Evolutionary conservation across 2,329 filamentous ascomycete species (phyloP).

Genomic region (Claviceps digitariae): DNA sequence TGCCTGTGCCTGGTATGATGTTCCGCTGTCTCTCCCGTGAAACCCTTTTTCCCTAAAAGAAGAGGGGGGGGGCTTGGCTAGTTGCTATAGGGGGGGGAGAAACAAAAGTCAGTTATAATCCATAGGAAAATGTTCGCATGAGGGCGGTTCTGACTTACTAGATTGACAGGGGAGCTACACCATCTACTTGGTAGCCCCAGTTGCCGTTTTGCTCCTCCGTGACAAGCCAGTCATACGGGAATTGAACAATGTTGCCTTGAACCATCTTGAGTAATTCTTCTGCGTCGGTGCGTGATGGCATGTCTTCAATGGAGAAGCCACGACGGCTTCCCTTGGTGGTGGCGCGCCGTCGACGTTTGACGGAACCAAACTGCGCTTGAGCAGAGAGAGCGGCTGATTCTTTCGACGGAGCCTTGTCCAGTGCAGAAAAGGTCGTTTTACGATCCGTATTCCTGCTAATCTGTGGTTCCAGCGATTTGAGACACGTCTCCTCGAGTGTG

Average conservation of each 20-base stretch:
- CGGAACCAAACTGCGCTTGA: slow-evolving; percentile 29
- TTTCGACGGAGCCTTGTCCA: slow-evolving; percentile 32
- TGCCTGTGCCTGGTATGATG: neutral
- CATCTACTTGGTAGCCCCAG: slow-evolving; percentile 94
- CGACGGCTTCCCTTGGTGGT: slow-evolving; percentile 57
- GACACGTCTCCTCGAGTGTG: slow-evolving; percentile 26
- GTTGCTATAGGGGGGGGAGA: neutral
- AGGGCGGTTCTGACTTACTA: slow-evolving; percentile 50
- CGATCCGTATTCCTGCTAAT: slow-evolving; percentile 31
- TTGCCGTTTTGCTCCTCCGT: slow-evolving; percentile 87
- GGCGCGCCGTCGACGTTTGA: slow-evolving; percentile 50
- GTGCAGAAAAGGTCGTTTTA: slow-evolving; percentile 42
- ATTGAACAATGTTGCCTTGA: slow-evolving; percentile 80
- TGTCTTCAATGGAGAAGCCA: slow-evolving; percentile 56
- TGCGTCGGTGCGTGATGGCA: slow-evolving; percentile 61
- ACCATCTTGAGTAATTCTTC: slow-evolving; percentile 70
- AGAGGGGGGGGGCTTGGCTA: no score
- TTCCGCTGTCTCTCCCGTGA: no score
- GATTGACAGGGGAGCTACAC: slow-evolving; percentile 91
- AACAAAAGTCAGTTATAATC: neutral
- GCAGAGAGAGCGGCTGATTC: slow-evolving; percentile 18
- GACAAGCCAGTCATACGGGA: slow-evolving; percentile 91
- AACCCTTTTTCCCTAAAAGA: no score
- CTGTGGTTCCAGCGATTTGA: slow-evolving; percentile 20
- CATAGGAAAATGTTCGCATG: no score